Evolutionary conservation across 2,329 filamentous ascomycete genomes (phyloP).

Genomic region (Tolypocladium cylindrosporum): DNA sequence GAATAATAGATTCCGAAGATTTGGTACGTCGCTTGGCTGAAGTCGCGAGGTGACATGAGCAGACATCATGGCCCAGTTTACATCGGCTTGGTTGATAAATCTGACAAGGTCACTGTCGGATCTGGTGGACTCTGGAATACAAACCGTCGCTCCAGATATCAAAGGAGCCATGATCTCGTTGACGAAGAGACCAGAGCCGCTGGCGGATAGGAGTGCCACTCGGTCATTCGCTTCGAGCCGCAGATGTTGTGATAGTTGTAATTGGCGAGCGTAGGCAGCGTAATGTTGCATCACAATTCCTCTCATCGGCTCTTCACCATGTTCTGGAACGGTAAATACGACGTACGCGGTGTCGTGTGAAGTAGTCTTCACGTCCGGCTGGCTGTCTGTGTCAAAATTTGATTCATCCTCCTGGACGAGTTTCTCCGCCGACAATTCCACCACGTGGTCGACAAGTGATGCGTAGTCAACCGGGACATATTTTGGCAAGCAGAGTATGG

Average conservation of each 20-base stretch:
- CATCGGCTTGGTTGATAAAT: not conserved
- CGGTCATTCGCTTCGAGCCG: not conserved
- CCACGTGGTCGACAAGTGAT: not conserved
- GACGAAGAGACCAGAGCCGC: not conserved
- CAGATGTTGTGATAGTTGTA: not conserved
- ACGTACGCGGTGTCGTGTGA: constrained; percentile 1
- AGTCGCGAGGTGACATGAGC: not conserved
- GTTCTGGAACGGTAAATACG: constrained; percentile 8
- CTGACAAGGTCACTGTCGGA: not conserved
- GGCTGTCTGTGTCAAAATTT: no score
- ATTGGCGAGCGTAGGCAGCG: not conserved
- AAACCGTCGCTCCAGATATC: not conserved
- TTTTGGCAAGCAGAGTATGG: not conserved
- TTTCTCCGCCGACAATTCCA: not conserved
- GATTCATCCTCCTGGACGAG: not conserved
- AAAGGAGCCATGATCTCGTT: not conserved
- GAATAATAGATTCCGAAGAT: not conserved
- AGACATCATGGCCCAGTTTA: not conserved
- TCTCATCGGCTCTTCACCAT: constrained; percentile 5
- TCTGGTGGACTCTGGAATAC: not conserved
- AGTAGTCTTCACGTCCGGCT: not conserved
- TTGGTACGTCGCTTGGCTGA: not conserved
- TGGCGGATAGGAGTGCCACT: not conserved
- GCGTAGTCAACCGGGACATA: not conserved
- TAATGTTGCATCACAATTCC: constrained; percentile 8